Percentiles rank a stretch among this genome's conserved stretches.
Conservation (phyloP, 352 stramenopile species). For the Thalassiosira tumida region DNA sequence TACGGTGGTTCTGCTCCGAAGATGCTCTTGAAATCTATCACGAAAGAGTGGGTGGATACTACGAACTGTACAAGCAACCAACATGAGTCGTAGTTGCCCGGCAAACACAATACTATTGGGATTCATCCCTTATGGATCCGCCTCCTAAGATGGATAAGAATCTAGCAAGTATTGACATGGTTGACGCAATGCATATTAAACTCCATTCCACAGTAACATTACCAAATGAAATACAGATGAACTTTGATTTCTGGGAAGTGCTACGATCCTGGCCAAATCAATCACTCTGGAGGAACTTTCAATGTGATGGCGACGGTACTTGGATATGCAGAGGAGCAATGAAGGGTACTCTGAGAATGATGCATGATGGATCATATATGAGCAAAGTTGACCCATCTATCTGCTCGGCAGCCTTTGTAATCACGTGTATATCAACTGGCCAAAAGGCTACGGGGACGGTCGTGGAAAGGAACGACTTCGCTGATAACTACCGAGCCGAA, state of each 20-base stretch:
- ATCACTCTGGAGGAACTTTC: constrained; percentile 41
- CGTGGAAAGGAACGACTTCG: not conserved
- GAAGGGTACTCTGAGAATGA: constrained; percentile 11
- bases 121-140: too few relatives aligned
- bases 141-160: too few relatives aligned
- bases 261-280: not conserved
- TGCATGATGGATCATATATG: constrained; percentile 69
- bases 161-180: too few relatives aligned
- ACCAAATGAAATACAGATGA: not conserved
- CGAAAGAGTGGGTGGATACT: too few relatives aligned
- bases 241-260: constrained; percentile 34
- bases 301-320: constrained; percentile 56
- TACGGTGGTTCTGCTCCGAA: too few relatives aligned
- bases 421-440: constrained; percentile 3
- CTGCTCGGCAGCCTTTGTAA: constrained; percentile 34
- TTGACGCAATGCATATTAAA: too few relatives aligned
- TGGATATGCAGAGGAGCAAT: constrained; percentile 34
- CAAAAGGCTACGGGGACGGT: not conserved
- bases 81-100: too few relatives aligned
- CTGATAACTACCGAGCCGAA: constrained; percentile 50
- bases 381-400: not conserved
- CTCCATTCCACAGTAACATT: not conserved
- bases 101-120: too few relatives aligned
- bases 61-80: too few relatives aligned
- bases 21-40: too few relatives aligned